phyloP scores from a whole-genome alignment of 371 early-diverging fungal species.

The Lichtheimia ramosa region DNA sequence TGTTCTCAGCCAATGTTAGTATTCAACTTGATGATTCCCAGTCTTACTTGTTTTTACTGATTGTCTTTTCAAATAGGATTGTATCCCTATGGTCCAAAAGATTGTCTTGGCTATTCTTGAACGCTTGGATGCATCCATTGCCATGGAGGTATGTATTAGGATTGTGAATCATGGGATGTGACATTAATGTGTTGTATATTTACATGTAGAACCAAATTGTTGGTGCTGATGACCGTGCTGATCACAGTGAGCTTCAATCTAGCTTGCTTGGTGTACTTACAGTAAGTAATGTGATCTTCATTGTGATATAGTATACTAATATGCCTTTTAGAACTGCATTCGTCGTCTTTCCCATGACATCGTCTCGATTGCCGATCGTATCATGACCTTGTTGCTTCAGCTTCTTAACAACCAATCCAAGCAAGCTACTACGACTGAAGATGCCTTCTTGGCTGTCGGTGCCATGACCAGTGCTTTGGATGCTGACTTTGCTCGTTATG shows the following conservation, averaged over 20 bases:
- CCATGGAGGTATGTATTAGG: conserved; percentile 45
- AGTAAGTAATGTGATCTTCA: conserved; percentile 18
- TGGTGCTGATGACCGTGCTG: conserved; percentile 76
- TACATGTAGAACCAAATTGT: conserved; percentile 60
- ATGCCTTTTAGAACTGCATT: conserved; percentile 51
- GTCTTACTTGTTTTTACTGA: neutral
- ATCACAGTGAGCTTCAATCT: conserved; percentile 83
- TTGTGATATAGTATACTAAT: conserved; percentile 13
- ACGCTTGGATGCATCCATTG: conserved; percentile 72
- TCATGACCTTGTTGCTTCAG: conserved; percentile 83
- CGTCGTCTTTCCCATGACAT: conserved; percentile 75
- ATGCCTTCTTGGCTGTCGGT: conserved; percentile 88
- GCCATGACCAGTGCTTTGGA: conserved; percentile 84
- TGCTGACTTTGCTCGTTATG: conserved; percentile 80
- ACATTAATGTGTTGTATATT: conserved; percentile 10
- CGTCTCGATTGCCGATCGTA: conserved; percentile 74
- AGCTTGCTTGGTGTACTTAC: conserved; percentile 89
- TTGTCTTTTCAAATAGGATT: conserved; percentile 52
- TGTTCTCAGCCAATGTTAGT: conserved; percentile 57
- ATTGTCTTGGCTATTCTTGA: conserved; percentile 74
- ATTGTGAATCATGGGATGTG: neutral
- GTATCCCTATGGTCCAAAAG: conserved; percentile 68
- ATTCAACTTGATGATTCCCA: neutral
- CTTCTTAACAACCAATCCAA: conserved; percentile 68
- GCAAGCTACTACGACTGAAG: conserved; percentile 88